phyloP scores from a whole-genome alignment of 148 eudicot genomes.

The Camellia granthamiana region DNA sequence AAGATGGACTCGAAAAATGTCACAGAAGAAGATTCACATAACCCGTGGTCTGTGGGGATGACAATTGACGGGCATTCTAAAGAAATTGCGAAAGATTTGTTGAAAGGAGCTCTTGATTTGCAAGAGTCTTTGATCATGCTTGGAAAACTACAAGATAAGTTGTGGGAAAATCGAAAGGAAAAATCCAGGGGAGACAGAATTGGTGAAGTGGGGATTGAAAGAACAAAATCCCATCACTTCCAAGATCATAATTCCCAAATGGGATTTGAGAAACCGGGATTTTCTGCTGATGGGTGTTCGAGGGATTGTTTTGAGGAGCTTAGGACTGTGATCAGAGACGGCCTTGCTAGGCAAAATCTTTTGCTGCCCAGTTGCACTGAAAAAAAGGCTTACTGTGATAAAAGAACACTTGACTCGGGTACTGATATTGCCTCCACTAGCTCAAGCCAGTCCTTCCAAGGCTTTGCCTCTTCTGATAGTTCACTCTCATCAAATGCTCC shows the following conservation, averaged over 20 bases:
- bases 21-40: conserved; percentile 29
- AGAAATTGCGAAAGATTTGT: conserved; percentile 59
- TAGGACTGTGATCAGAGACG: conserved; percentile 58
- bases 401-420: conserved; percentile 22
- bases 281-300: conserved; percentile 42
- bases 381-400: conserved; percentile 30
- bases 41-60: conserved; percentile 38
- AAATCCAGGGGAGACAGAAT: conserved; percentile 24
- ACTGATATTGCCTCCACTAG: conserved; percentile 55
- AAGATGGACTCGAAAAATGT: conserved; percentile 29
- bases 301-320: conserved; percentile 61
- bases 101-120: conserved; percentile 74
- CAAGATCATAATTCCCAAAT: conserved; percentile 21
- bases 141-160: conserved; percentile 53
- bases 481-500: conserved; percentile 42
- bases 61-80: conserved; percentile 27
- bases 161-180: conserved; percentile 43
- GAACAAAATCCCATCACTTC: conserved; percentile 28
- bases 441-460: conserved; percentile 63
- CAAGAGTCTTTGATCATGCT: conserved; percentile 70
- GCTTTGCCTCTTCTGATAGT: conserved; percentile 46
- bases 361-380: conserved; percentile 35
- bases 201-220: conserved; percentile 26
- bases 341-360: conserved; percentile 65
- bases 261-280: conserved; percentile 35